Evolutionary conservation across 2,329 filamentous ascomycete genomes (phyloP).

Genomic region (Daldinia sp.): DNA sequence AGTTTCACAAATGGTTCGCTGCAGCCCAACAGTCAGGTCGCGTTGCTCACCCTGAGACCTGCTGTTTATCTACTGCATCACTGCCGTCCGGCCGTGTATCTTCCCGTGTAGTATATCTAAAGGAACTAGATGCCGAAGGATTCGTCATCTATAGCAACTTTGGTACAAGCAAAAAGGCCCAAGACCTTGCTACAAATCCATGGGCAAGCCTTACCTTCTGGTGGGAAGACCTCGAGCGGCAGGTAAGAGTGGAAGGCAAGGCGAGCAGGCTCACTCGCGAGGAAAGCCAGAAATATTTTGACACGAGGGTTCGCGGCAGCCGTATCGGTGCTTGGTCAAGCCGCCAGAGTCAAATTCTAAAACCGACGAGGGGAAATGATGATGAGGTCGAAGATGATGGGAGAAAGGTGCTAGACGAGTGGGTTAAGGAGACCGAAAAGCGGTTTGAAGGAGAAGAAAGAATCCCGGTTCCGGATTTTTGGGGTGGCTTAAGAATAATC

Average conservation of each 20-base stretch:
- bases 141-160: slow-evolving; percentile 97
- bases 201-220: slow-evolving; percentile 87
- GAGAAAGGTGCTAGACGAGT: slow-evolving; percentile 75
- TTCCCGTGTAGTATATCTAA: slow-evolving; percentile 89
- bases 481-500: slow-evolving; percentile 88
- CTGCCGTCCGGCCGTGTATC: slow-evolving; percentile 86
- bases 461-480: slow-evolving; percentile 92
- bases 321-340: slow-evolving; percentile 94
- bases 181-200: slow-evolving; percentile 75
- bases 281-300: slow-evolving; percentile 76
- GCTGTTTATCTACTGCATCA: slow-evolving; percentile 83
- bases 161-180: slow-evolving; percentile 74
- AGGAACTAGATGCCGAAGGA: slow-evolving; percentile 83
- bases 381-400: slow-evolving; percentile 66
- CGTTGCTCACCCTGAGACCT: slow-evolving; percentile 84
- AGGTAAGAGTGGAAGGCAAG: slow-evolving; percentile 86
- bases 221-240: slow-evolving; percentile 87
- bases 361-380: slow-evolving; percentile 46
- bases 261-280: slow-evolving; percentile 71
- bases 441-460: slow-evolving; percentile 77
- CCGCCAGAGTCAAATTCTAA: slow-evolving; percentile 81
- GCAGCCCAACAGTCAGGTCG: slow-evolving; percentile 63
- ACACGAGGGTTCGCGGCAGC: slow-evolving; percentile 77
- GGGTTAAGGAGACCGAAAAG: slow-evolving; percentile 79
- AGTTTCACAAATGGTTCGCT: slow-evolving; percentile 92